Evolutionary conservation across 768 basidiomycete species (phyloP).

Genomic region (Tephrocybe sp.): DNA sequence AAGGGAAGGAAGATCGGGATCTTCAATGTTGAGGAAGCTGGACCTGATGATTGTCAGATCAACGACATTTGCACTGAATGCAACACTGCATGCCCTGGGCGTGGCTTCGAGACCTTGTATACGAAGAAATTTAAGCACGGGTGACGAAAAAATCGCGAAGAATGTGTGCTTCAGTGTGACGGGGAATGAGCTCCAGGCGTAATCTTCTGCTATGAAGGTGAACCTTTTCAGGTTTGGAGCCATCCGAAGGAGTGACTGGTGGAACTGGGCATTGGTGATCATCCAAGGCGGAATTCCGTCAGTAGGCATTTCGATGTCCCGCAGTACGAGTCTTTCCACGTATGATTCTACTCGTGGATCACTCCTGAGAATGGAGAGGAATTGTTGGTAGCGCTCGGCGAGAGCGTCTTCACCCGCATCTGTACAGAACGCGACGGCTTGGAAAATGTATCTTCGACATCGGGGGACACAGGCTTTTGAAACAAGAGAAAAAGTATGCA

Average conservation of each 20-base stretch:
- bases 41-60: constrained; percentile 5
- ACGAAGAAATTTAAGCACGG: constrained; percentile 1
- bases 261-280: constrained; percentile 5
- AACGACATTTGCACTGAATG: background rate
- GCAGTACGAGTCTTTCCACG: constrained; percentile 4
- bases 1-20: constrained; percentile 1
- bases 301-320: background rate
- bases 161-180: constrained; percentile 6
- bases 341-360: background rate
- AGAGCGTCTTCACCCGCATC: background rate
- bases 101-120: constrained; percentile 3
- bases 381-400: background rate
- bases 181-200: constrained; percentile 4
- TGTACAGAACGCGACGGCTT: constrained; percentile 5
- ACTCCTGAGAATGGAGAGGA: constrained; percentile 1
- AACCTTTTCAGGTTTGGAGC: constrained; percentile 5
- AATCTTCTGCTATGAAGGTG: constrained; percentile 6
- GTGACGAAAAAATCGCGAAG: constrained; percentile 1
- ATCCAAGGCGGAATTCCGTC: constrained; percentile 3
- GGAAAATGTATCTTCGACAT: constrained; percentile 6
- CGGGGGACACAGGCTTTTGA: constrained; percentile 1
- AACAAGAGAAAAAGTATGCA: background rate
- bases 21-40: background rate
- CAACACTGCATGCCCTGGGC: constrained; percentile 5
- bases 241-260: constrained; percentile 5